Base-by-base conservation (phyloP, 163 green algal species). In the Scenedesmus sp. region DNA sequence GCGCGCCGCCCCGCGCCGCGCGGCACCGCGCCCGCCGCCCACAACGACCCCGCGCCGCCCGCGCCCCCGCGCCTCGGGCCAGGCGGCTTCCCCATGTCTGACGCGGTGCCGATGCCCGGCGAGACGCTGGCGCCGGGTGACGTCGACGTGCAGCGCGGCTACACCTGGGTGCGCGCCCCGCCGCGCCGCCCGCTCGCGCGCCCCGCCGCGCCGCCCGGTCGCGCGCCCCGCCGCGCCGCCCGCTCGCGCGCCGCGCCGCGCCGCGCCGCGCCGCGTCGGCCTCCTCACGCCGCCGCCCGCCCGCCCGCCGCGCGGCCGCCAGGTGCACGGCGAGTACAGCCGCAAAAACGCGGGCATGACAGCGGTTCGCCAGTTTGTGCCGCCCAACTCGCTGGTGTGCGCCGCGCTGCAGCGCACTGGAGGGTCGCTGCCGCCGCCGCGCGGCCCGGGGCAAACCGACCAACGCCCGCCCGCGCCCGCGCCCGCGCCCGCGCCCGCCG, bases 21-120 rank as follows among this genome's bases (percentile, higher is more conserved):
- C 56, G 0, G 26, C 18, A 20, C 15, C 58, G n/a, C 39, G 42
- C 18, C 4, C 36, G 5, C 48, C 48, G 45, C 7, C 39, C 6
- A 9, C 18, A 17, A 7, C 10, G 31, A 28, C 63, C 18, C 3
- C 22, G n/a, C 4, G 39, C 2, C 36, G 24, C 6, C 10, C 10
- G 39, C 39, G 39, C 39, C 6, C 10, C 7, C 24, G 17, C n/a
- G 22, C 26, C 39, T 42, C 39, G 48, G 39, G 65, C 44, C 67
- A 70, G 70, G 34, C n/a, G 51, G 57, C 63, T 85, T 85, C 33
- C 70, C 69, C 13, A 58, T 64, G 45, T 20, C 47, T 29, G 65
- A 85, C 36, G 66, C 66, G 0, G 10, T 85, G 54, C 78, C 83
- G 18, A 80, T 87, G 83, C 44, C 54, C 28, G 73, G 47, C 10